These are phyloP conservation scores for Xylariaceae sp. DNA, from an alignment of 2,329 filamentous ascomycete species.

Conservation along the genomic window DNA sequence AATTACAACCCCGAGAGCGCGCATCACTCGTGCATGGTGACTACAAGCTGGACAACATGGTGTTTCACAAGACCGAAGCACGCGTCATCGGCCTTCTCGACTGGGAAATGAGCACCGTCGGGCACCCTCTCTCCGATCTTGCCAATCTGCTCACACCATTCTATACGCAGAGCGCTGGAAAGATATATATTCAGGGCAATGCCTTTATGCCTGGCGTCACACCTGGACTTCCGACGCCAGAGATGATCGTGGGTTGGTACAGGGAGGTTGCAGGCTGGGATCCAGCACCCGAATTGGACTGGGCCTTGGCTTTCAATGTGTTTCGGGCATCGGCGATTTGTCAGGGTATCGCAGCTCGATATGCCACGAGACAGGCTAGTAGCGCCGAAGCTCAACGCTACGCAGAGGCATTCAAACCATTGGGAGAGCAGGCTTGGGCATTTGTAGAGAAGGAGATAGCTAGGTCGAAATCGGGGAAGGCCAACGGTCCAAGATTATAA, in stretches of 20 bases:
- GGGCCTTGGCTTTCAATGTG: conserved; percentile 58
- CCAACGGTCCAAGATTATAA: conserved; percentile 11
- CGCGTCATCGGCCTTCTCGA: conserved; percentile 90
- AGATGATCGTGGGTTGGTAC: conserved; percentile 64
- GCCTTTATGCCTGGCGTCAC: conserved; percentile 24
- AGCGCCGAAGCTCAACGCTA: conserved; percentile 76
- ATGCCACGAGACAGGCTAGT: conserved; percentile 82
- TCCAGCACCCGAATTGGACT: conserved; percentile 49
- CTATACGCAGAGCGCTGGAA: conserved; percentile 20
- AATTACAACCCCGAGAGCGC: conserved; percentile 70
- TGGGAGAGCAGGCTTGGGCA: conserved; percentile 76
- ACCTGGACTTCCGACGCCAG: conserved; percentile 48
- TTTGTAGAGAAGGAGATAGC: conserved; percentile 68
- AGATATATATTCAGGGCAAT: conserved; percentile 9
- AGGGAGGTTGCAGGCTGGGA: conserved; percentile 61
- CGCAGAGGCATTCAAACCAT: conserved; percentile 62
- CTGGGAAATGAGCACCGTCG: conserved; percentile 98
- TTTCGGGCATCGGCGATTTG: conserved; percentile 60
- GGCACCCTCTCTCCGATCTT: conserved; percentile 90
- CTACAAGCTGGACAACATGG: conserved; percentile 90
- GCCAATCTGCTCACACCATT: conserved; percentile 59
- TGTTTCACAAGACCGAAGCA: conserved; percentile 85
- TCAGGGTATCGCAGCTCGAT: conserved; percentile 89
- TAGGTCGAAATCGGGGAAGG: conserved; percentile 17
- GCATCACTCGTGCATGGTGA: conserved; percentile 86